Evolutionary conservation across 805 yeast species (phyloP).

Genomic region (Alloascoidea africana): DNA sequence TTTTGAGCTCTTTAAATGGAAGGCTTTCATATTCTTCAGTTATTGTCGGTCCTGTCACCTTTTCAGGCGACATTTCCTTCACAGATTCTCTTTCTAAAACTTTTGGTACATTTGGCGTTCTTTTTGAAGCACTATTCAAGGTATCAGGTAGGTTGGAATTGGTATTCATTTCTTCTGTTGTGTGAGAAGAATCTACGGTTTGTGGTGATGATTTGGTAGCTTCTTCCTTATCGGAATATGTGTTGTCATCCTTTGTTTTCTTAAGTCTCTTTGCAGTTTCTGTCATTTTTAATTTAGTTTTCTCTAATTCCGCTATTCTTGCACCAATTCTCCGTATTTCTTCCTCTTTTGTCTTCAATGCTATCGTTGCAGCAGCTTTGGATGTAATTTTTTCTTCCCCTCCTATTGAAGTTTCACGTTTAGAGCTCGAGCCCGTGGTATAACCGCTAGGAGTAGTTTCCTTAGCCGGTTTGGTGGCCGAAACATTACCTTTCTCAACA

Average conservation of each 20-base stretch:
- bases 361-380: neutral
- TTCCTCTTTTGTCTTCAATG: neutral
- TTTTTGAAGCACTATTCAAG: neutral
- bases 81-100: too few relatives aligned
- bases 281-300: neutral
- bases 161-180: neutral
- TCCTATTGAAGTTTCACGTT: too few relatives aligned
- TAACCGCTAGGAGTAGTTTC: neutral
- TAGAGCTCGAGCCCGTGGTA: neutral
- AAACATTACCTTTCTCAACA: too few relatives aligned
- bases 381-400: too few relatives aligned
- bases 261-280: neutral
- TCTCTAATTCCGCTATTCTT: neutral
- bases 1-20: neutral
- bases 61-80: constrained; percentile 1
- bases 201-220: neutral
- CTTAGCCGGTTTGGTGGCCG: too few relatives aligned
- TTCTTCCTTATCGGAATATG: neutral
- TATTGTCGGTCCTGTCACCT: neutral
- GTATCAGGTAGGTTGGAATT: neutral
- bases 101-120: too few relatives aligned
- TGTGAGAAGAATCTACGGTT: neutral
- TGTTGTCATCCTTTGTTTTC: neutral
- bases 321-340: neutral
- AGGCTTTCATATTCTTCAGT: neutral